Evolutionary conservation across 2,329 filamentous ascomycete genomes (phyloP), one percentile per base, ranked within the genome.

Genomic region (Diaporthe citri): DNA sequence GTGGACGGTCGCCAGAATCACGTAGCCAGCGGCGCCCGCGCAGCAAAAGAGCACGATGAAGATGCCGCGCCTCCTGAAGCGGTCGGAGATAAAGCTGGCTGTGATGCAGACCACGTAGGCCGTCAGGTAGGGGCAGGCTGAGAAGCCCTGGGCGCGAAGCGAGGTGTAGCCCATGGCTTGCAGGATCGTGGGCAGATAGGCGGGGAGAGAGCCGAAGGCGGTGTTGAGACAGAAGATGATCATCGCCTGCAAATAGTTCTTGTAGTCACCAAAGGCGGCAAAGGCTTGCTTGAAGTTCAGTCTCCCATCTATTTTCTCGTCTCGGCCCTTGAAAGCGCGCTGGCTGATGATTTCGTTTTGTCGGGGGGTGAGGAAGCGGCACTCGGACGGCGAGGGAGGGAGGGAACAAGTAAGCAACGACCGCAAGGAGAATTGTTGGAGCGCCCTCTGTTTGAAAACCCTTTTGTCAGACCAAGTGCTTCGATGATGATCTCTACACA

Each of bases 211-310:
- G n/a, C n/a, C n/a, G n/a, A n/a, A n/a, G n/a, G n/a, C n/a, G n/a
- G n/a, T n/a, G n/a, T n/a, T n/a, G n/a, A n/a, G n/a, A n/a, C 82
- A 83, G 74, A 86, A 85, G 74, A 85, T 82, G 25, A 86, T 85
- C 1, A 78, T 51, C 52, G 80, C 79, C 73, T 85, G 83, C 7
- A 82, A 64, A 59, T 82, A 84, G 71, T 82, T 84, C 70, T 84
- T 80, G 76, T 84, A 83, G 74, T 86, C 84, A 3, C 76, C 62
- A 13, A 86, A 75, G 0, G 81, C 82, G 10, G 80, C 79, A 10
- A 82, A 71, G 2, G 85, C 77, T 67, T 86, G 84, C n/a, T 76
- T 59, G 56, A 39, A 36, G 34, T 59, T 59, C 9, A 59, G 56
- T 13, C 39, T 59, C 2, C 56, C 31, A 2, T 36, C 34, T 22